Conservation (phyloP, 2,329 filamentous ascomycete genomes). For the Dryadomyces quercus-mongolicae region DNA sequence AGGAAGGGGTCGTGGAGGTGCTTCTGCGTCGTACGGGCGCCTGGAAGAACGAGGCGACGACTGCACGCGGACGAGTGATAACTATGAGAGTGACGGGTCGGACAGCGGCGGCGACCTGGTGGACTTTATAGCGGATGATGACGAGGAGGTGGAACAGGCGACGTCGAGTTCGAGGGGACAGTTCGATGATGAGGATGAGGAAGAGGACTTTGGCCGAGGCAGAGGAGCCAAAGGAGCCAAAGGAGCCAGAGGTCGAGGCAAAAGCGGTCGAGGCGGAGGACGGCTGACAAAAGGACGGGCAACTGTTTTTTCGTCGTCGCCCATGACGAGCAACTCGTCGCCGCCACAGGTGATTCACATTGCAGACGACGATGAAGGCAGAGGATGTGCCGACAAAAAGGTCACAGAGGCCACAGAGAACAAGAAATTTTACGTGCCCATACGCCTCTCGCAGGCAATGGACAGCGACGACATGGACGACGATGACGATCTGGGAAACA, state of each 20-base stretch:
- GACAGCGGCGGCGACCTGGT: conserved; percentile 37
- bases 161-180: conserved; percentile 1
- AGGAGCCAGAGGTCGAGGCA: background rate
- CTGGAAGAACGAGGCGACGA: conserved; percentile 37
- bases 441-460: conserved; percentile 9
- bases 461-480: conserved; percentile 5
- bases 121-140: conserved; percentile 44
- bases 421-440: conserved; percentile 6
- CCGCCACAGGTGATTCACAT: background rate
- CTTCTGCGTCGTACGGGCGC: conserved; percentile 14
- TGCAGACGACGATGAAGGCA: background rate
- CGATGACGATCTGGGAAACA: background rate
- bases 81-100: conserved; percentile 32
- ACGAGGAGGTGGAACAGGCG: conserved; percentile 17
- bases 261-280: background rate
- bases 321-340: background rate
- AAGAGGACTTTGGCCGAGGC: background rate
- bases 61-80: conserved; percentile 35
- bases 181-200: background rate
- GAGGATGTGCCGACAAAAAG: background rate
- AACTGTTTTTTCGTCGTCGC: background rate
- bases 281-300: background rate
- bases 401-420: background rate
- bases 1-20: conserved; percentile 4
- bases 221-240: background rate